Evolutionary conservation across 75 land plant species (phyloP), one percentile per base, ranked within the genome.

Genomic region (Cryptomeria japonica): DNA sequence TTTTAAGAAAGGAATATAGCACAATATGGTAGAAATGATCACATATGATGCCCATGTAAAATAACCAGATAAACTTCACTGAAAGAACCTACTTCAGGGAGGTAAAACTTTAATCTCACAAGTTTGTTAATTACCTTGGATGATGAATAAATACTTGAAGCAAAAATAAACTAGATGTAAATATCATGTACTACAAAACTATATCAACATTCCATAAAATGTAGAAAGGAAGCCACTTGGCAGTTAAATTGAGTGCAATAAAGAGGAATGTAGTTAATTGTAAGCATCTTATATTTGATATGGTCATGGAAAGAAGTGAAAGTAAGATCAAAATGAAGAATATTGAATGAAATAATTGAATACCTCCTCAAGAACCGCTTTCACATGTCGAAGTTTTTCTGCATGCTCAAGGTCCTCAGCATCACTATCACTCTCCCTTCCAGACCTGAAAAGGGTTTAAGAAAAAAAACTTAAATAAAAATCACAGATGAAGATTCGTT

Each of bases 311-410:
- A 34, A 64, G 70, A 75, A 75, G 1, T 34, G 37, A 34, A 64
- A 34, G 8, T 2, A 32, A 12, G 16, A 64, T 75, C 15, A 86
- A 53, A 41, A 64, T 22, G 19, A 15, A 28, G 37, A 55, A 49
- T 28, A 1, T 46, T 34, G 18, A 79, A 64, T 13, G 46, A 90
- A 42, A 68, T 28, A 49, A 55, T 16, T 79, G 11, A 72, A 68
- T 53, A 98, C 99, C 99, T 98, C 99, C 85, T 98, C 99, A 87
- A 98, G 95, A 25, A 98, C 99, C 51, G 99, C 99, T 94, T 97
- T 98, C 34, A 98, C 99, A 91, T 98, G 99, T 15, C 99, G 97
- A 87, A 98, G 96, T 84, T 97, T 98, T 88, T 98, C 99, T 80
- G 99, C 99, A 95, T 98, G 99, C 86, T 97, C 99, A 70, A 92